phyloP scores from a whole-genome alignment of 108 stramenopile genomes.

The Chaetoceros tenuissimus region DNA sequence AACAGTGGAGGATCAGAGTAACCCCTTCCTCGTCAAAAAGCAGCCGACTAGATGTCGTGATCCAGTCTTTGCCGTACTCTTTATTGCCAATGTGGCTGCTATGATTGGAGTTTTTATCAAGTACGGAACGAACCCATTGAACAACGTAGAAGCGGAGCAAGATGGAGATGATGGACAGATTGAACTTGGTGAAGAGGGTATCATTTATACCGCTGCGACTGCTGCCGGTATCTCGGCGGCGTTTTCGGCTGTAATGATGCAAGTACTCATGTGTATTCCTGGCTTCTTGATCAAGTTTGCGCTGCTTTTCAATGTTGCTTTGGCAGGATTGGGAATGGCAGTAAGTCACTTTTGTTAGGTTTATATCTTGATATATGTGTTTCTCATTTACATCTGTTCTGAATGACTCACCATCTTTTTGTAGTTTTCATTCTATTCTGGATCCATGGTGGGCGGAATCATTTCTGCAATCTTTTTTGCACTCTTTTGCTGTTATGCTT shows the following conservation, averaged over 20 bases:
- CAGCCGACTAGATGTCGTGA: slow-evolving; percentile 62
- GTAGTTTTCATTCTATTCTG: slow-evolving; percentile 35
- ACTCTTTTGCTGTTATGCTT: slow-evolving; percentile 48
- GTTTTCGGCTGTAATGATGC: slow-evolving; percentile 36
- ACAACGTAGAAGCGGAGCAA: slow-evolving; percentile 2
- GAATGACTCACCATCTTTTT: too few relatives aligned
- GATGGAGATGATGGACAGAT: neutral
- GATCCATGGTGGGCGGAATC: slow-evolving; percentile 42
- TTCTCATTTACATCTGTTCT: too few relatives aligned
- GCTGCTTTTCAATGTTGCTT: slow-evolving; percentile 45
- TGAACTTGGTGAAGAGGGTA: slow-evolving; percentile 37
- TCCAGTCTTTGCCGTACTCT: slow-evolving; percentile 72
- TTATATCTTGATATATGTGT: too few relatives aligned
- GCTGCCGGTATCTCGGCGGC: slow-evolving; percentile 31
- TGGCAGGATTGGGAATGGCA: slow-evolving; percentile 39
- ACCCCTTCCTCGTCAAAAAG: slow-evolving; percentile 5
- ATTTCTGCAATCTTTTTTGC: slow-evolving; percentile 55
- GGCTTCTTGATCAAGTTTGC: slow-evolving; percentile 61
- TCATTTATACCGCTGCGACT: slow-evolving; percentile 37
- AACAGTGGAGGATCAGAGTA: neutral
- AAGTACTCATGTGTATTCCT: slow-evolving; percentile 60
- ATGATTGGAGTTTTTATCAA: slow-evolving; percentile 37
- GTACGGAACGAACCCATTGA: slow-evolving; percentile 43
- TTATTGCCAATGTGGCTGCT: slow-evolving; percentile 54
- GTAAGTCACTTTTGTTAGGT: too few relatives aligned